Evolutionary conservation across 139 green algal species (phyloP), one percentile per base, ranked within the genome.

Genomic region (Spirogloea muscicola): DNA sequence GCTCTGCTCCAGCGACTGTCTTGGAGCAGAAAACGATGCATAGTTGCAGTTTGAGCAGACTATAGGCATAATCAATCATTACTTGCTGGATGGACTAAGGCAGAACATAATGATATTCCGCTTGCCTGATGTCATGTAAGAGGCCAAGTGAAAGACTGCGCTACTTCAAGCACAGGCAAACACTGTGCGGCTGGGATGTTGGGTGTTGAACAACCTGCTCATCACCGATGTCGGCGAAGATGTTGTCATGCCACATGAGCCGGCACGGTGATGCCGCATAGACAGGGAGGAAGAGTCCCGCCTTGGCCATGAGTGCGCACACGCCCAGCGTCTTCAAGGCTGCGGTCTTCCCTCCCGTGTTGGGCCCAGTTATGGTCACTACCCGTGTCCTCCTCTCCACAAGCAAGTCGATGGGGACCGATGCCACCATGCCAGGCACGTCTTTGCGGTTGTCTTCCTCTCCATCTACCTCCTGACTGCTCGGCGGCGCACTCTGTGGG

Each of bases 341-440:
- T 0, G 92, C 90, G 1, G 94, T 98, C 80, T 98, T 98, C 63
- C 94, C 92, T 21, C 94, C 93, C 1, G 93, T 95, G 85, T 97
- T 98, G 34, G 93, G 93, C 0, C 92, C 90, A 9, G 87, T 92
- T 21, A 95, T 85, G 43, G 80, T 82, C 36, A 92, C 89, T 29
- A 89, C 86, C 9, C 38, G 27, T 7, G 81, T 72, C 1, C 77
- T 76, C 10, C 58, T 3, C 4, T 73, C 78, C 18, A 94, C 75
- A 16, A 42, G 46, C 9, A 95, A 69, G 63, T 92, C 86, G 37
- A 87, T 58, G 3, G 82, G 84, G 2, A 80, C 67, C 1, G 52
- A 48, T 10, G 33, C 42, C 0, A 42, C 27, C 41, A 21, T 25
- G n/a, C 2, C 18, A 33, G 39, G 33, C 38, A n/a, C 18, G 29